phyloP scores from a whole-genome alignment of 139 green algal genomes.

The Pycnococcus provasolii region DNA sequence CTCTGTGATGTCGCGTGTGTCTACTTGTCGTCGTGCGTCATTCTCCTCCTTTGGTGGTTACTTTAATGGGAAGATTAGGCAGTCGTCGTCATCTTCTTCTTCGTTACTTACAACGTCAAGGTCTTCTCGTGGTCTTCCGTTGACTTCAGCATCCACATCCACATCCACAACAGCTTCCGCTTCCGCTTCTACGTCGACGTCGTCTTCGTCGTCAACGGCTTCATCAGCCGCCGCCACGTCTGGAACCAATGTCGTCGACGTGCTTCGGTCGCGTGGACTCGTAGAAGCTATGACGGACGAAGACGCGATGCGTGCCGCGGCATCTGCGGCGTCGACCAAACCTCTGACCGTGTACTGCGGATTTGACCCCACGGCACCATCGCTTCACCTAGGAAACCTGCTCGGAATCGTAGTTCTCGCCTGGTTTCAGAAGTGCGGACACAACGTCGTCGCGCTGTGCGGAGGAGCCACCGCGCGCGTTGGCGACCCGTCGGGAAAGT shows the following conservation, averaged over 20 bases:
- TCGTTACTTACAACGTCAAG: too few relatives aligned
- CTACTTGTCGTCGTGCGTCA: too few relatives aligned
- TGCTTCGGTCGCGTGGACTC: slow-evolving; percentile 68
- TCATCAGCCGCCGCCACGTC: background rate
- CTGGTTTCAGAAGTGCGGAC: slow-evolving; percentile 87
- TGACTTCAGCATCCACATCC: too few relatives aligned
- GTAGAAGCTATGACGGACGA: slow-evolving; percentile 51
- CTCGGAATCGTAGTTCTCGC: slow-evolving; percentile 92
- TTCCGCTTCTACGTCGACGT: too few relatives aligned
- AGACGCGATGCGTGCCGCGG: slow-evolving; percentile 44
- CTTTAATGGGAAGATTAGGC: too few relatives aligned
- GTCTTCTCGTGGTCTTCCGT: too few relatives aligned
- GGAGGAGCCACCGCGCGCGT: slow-evolving; percentile 84
- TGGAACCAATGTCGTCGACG: slow-evolving; percentile 39
- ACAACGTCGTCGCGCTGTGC: slow-evolving; percentile 71
- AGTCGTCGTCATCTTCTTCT: too few relatives aligned
- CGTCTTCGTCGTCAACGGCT: too few relatives aligned
- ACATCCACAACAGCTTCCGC: too few relatives aligned
- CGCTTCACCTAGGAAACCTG: slow-evolving; percentile 88
- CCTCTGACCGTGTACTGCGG: slow-evolving; percentile 81
- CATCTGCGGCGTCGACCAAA: slow-evolving; percentile 7
- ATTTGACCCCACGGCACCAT: slow-evolving; percentile 93
- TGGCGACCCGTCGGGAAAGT: slow-evolving; percentile 76
- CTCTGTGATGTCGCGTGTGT: too few relatives aligned
- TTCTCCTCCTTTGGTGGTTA: too few relatives aligned